A percentile compares a stretch with the other conserved stretches of the same genome.
These are phyloP conservation scores for Stagonosporopsis cucurbitacearum DNA, from an alignment of 2,329 filamentous ascomycete genomes.

Conservation along the genomic window DNA sequence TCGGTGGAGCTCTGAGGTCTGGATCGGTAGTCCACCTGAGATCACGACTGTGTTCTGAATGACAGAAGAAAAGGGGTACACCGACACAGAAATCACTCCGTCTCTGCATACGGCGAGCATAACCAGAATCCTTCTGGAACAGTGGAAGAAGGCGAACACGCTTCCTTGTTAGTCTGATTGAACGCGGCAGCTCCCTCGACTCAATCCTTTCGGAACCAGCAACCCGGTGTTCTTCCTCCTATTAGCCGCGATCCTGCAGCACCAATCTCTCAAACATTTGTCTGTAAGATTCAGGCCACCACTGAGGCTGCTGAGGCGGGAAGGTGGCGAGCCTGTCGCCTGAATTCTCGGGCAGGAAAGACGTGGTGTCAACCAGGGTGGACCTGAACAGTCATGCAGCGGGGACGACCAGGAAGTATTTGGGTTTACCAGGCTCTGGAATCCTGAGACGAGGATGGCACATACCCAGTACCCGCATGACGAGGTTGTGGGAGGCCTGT, in stretches of 20 bases:
- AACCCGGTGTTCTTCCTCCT: slow-evolving; percentile 1
- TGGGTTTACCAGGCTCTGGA: slow-evolving; percentile 3
- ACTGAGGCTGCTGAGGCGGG: slow-evolving; percentile 7
- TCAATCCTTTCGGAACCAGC: slow-evolving; percentile 3
- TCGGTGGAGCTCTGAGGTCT: not conserved
- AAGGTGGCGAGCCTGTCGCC: slow-evolving; percentile 10
- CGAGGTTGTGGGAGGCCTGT: slow-evolving; percentile 7
- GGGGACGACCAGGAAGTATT: slow-evolving; percentile 1
- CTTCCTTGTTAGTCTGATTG: slow-evolving; percentile 6
- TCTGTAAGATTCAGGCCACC: slow-evolving; percentile 2
- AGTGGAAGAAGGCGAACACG: slow-evolving; percentile 6
- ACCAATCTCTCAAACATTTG: slow-evolving; percentile 8
- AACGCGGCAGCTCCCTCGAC: slow-evolving; percentile 1
- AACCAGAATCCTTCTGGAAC: slow-evolving; percentile 12
- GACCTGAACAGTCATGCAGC: slow-evolving; percentile 14
- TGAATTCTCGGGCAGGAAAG: slow-evolving; percentile 10
- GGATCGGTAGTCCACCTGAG: not conserved
- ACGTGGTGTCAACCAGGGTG: not conserved
- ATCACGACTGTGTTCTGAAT: not conserved
- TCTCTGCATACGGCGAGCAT: slow-evolving; percentile 20
- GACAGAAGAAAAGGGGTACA: slow-evolving; percentile 7
- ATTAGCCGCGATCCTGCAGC: slow-evolving; percentile 6
- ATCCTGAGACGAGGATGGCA: slow-evolving; percentile 16
- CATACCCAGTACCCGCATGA: slow-evolving; percentile 2
- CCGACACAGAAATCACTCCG: slow-evolving; percentile 6